phyloP scores from a whole-genome alignment of 2,329 filamentous ascomycete species.

The Aspergillus chevalieri region DNA sequence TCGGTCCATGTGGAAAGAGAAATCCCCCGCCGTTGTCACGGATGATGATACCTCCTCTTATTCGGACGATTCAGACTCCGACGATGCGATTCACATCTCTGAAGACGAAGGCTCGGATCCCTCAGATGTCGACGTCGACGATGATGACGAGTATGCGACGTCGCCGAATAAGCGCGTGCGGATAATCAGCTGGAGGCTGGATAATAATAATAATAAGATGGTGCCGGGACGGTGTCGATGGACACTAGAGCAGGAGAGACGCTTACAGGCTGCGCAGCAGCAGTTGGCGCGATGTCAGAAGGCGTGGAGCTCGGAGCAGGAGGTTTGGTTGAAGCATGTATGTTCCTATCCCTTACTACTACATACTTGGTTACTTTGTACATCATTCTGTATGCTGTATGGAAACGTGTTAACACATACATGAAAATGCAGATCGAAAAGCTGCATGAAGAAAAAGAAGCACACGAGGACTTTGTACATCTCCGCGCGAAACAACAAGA shows the following conservation, averaged over 20 bases:
- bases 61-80: not conserved
- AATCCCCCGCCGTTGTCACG: not conserved
- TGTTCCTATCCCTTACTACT: constrained; percentile 8
- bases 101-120: not conserved
- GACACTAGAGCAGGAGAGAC: constrained; percentile 23
- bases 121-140: not conserved
- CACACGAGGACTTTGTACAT: constrained; percentile 25
- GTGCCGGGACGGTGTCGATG: constrained; percentile 22
- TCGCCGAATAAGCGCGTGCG: constrained; percentile 10
- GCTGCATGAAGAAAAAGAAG: constrained; percentile 28
- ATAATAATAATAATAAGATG: constrained; percentile 13
- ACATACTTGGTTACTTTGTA: not conserved
- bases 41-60: not conserved
- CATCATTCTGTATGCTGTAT: not conserved
- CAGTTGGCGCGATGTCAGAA: constrained; percentile 29
- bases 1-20: constrained; percentile 2
- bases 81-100: not conserved
- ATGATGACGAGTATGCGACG: not conserved
- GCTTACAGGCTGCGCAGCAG: constrained; percentile 20
- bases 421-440: constrained; percentile 20
- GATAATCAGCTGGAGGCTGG: constrained; percentile 21
- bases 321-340: constrained; percentile 30
- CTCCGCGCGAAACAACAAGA: constrained; percentile 27
- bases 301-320: constrained; percentile 32
- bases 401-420: not conserved